Percentiles rank a stretch among this genome's conserved stretches.
Evolutionary conservation across 2,329 filamentous ascomycete species (phyloP).

Genomic region (Tricladium varicosporioides): DNA sequence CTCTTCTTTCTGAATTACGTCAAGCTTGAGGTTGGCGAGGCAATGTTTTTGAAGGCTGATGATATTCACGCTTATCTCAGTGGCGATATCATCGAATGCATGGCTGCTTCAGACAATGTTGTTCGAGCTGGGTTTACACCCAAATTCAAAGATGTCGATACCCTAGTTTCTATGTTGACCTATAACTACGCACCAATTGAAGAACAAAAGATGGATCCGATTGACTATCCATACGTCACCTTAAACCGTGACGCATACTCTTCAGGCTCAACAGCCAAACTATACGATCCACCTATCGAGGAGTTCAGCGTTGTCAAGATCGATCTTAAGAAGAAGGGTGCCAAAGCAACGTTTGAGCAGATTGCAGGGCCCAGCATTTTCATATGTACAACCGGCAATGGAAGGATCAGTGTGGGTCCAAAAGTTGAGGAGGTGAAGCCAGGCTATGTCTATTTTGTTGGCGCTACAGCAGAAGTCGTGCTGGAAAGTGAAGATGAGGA

Average conservation of each 20-base stretch:
- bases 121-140: constrained; percentile 96
- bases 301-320: constrained; percentile 91
- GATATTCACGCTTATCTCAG: constrained; percentile 96
- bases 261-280: constrained; percentile 65
- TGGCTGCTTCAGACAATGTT: constrained; percentile 98
- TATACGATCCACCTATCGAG: constrained; percentile 95
- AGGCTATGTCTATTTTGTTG: constrained; percentile 80
- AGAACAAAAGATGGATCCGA: constrained; percentile 88
- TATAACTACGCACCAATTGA: constrained; percentile 94
- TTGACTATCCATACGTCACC: constrained; percentile 80
- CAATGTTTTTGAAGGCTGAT: constrained; percentile 92
- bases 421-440: constrained; percentile 73
- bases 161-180: constrained; percentile 85
- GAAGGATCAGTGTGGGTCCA: constrained; percentile 80
- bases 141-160: constrained; percentile 95
- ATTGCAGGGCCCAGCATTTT: constrained; percentile 88
- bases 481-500: constrained; percentile 72
- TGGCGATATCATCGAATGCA: constrained; percentile 97
- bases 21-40: constrained; percentile 81
- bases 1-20: constrained; percentile 98
- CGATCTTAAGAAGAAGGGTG: constrained; percentile 64
- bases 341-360: constrained; percentile 85
- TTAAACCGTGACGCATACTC: constrained; percentile 81
- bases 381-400: constrained; percentile 82
- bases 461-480: constrained; percentile 79